These are phyloP conservation scores for Fusarium proliferatum DNA, from an alignment of 2,329 filamentous ascomycete genomes.

Conservation along the genomic window DNA sequence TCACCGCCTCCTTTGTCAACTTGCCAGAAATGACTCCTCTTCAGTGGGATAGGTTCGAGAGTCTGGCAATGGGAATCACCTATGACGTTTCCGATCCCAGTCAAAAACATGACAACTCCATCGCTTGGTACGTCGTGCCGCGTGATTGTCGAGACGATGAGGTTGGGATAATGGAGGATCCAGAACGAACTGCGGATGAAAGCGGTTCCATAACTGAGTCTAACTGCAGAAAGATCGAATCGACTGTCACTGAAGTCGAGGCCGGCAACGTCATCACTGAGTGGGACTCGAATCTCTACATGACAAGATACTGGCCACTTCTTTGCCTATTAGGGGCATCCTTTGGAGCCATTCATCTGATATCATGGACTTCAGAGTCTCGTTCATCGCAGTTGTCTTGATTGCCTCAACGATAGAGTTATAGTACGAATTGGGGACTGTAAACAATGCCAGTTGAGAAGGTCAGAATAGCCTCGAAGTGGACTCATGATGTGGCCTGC, in stretches of 20 bases:
- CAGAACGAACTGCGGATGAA: neutral
- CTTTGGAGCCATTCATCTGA: slow-evolving; percentile 18
- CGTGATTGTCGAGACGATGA: slow-evolving; percentile 14
- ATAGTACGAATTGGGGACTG: neutral
- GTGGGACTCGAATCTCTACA: slow-evolving; percentile 17
- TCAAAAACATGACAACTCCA: neutral
- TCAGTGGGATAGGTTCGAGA: slow-evolving; percentile 7
- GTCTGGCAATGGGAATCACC: slow-evolving; percentile 10
- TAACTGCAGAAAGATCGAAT: neutral
- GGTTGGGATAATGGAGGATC: slow-evolving; percentile 1
- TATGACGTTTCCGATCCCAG: neutral
- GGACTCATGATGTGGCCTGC: neutral
- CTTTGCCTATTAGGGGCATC: slow-evolving; percentile 18
- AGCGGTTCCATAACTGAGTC: neutral
- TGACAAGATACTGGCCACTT: slow-evolving; percentile 26
- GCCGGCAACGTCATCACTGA: slow-evolving; percentile 1
- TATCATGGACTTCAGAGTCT: slow-evolving; percentile 1
- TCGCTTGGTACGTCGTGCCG: slow-evolving; percentile 21
- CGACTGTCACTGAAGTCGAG: neutral
- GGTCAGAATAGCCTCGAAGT: neutral
- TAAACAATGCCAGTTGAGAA: neutral
- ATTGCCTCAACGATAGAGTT: too few relatives aligned
- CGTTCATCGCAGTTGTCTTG: neutral
- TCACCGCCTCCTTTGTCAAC: neutral
- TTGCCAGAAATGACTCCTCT: slow-evolving; percentile 6